Conservation (phyloP, 164 flowering plant species). For the Vitis amurensis region DNA sequence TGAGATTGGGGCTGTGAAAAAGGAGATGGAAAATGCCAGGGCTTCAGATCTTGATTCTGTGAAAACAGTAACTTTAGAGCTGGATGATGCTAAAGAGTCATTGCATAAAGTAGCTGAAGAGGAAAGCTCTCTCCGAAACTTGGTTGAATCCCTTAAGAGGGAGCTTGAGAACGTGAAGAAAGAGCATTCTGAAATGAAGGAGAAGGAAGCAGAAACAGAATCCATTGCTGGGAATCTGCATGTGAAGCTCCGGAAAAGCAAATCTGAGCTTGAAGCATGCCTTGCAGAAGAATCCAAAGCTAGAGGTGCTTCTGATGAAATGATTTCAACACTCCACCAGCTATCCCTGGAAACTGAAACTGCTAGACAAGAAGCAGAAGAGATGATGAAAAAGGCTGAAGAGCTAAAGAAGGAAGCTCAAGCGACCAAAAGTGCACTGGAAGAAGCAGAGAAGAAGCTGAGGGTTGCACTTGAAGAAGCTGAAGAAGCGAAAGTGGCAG, state of each 20-base stretch:
- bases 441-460: constrained; percentile 65
- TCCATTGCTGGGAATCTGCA: constrained; percentile 71
- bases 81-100: constrained; percentile 77
- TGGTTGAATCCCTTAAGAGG: constrained; percentile 67
- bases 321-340: constrained; percentile 59
- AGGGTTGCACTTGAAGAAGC: constrained; percentile 62
- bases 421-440: constrained; percentile 39
- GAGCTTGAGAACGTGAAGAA: constrained; percentile 75
- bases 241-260: constrained; percentile 63
- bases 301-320: constrained; percentile 65
- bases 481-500: constrained; percentile 85
- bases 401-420: constrained; percentile 66
- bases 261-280: constrained; percentile 73
- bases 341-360: constrained; percentile 57
- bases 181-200: constrained; percentile 70
- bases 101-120: constrained; percentile 81
- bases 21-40: constrained; percentile 55
- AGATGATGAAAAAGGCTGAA: constrained; percentile 58
- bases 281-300: constrained; percentile 54
- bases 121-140: constrained; percentile 51
- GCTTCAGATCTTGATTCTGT: constrained; percentile 72
- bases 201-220: constrained; percentile 83
- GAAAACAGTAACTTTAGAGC: constrained; percentile 56
- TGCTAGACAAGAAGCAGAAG: constrained; percentile 61
- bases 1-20: constrained; percentile 50